Evolutionary conservation across 331 rosid genomes (phyloP), one percentile per base, ranked within the genome.

Genomic region (Phaseolus coccineus): DNA sequence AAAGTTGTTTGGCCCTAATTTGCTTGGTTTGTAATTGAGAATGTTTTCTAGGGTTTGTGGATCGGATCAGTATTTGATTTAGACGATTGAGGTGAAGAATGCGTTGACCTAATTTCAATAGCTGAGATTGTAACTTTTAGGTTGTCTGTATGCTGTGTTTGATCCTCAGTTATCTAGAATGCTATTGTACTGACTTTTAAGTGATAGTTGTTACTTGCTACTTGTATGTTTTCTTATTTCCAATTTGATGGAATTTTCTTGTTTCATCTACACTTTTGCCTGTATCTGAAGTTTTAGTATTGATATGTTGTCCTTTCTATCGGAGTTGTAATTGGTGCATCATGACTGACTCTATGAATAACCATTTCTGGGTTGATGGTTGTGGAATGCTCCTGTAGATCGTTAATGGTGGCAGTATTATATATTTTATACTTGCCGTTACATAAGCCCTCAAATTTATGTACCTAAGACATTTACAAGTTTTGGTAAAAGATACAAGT

Each of bases 11-110:
- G 5, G 62, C 10, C 47, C 10, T 22, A 46, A n/a, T 78, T 13
- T 65, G 27, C 39, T 12, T 53, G 2, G 24, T 6, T 78, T 47
- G 31, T 39, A 40, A 40, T 39, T 22, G 53, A 9, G 11, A 73
- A 66, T 58, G 61, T 47, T 47, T 27, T 47, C 15, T 78, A 48
- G 74, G 81, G 78, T 79, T 68, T 72, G 42, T 53, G 3, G 50
- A 48, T 55, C 8, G 35, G 53, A 72, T 71, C 63, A 52, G 37
- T 8, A 16, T 42, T 11, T 3, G 48, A 1, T 70, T 77, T 13
- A 63, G 27, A 13, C 40, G 71, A 30, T 70, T 82, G 27, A 30
- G 69, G 12, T 52, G n/a, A 11, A 50, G 28, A 77, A 22, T 62
- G 78, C 27, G 69, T 69, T 76, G 25, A 46, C 46, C 5, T 73